Evolutionary conservation across 495 filamentous ascomycete genomes (phyloP).

Genomic region (Tuber microsphaerosporum): DNA sequence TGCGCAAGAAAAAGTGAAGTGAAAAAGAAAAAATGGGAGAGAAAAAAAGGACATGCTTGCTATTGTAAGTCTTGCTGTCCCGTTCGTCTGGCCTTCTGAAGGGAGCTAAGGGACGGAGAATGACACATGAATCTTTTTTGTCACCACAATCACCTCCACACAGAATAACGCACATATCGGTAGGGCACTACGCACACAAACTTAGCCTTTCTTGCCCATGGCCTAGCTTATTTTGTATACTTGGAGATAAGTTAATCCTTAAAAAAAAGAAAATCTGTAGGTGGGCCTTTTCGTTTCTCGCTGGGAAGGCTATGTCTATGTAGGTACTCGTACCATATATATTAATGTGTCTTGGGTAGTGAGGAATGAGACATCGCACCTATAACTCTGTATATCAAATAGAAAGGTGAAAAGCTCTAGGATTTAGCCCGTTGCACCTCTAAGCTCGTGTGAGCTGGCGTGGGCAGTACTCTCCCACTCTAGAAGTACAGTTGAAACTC

Average conservation of each 20-base stretch:
- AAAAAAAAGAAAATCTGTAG: neutral
- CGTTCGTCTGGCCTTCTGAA: neutral
- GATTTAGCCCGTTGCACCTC: neutral
- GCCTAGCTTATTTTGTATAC: neutral
- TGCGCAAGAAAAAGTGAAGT: neutral
- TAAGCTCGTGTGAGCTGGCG: neutral
- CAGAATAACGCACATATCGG: neutral
- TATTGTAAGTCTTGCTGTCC: neutral
- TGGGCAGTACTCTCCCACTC: neutral
- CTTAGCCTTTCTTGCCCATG: neutral
- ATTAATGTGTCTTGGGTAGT: neutral
- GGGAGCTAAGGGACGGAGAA: neutral
- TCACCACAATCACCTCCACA: neutral
- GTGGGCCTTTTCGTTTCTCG: neutral
- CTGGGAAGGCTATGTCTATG: neutral
- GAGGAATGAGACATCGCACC: neutral
- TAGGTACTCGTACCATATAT: neutral
- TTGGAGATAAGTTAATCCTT: neutral
- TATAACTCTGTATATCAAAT: neutral
- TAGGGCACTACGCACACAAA: neutral
- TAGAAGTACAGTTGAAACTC: neutral
- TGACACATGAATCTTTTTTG: neutral
- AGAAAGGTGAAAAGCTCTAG: neutral
- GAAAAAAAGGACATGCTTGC: neutral
- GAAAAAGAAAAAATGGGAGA: neutral